Percentiles rank a stretch among this genome's conserved stretches.
phyloP scores from a whole-genome alignment of 768 basidiomycete genomes.

The Panus rudis region DNA sequence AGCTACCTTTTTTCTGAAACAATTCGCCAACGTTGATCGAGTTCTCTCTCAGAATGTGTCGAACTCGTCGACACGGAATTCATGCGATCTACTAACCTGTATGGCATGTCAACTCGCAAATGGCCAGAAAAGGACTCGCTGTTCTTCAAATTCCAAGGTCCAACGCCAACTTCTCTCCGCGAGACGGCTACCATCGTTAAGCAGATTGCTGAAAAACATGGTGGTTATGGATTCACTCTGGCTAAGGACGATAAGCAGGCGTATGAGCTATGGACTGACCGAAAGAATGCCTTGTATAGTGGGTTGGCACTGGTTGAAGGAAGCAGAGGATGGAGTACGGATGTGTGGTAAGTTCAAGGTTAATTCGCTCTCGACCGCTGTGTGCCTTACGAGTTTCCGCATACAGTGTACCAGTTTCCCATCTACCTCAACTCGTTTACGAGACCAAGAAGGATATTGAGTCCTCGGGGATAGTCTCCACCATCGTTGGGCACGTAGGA shows the following conservation, averaged over 20 bases:
- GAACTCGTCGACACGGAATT: conserved; percentile 62
- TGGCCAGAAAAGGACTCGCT: conserved; percentile 73
- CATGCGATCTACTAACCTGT: conserved; percentile 12
- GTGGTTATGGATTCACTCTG: conserved; percentile 62
- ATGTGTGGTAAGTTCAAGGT: conserved; percentile 69
- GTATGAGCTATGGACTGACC: conserved; percentile 72
- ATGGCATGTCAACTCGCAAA: conserved; percentile 20
- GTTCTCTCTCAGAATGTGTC: conserved; percentile 65
- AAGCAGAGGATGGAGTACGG: conserved; percentile 74
- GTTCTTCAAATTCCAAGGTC: conserved; percentile 89
- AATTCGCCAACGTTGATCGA: not conserved
- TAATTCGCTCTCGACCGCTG: too few species aligned
- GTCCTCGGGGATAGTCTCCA: conserved; percentile 48
- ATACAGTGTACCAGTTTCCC: conserved; percentile 64
- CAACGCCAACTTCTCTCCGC: conserved; percentile 45
- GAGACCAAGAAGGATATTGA: conserved; percentile 78
- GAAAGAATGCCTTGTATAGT: conserved; percentile 78
- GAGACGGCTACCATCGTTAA: conserved; percentile 54
- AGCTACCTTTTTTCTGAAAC: conserved; percentile 23
- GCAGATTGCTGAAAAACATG: conserved; percentile 58
- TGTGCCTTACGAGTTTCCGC: too few species aligned
- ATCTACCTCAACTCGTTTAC: conserved; percentile 59
- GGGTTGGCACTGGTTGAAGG: conserved; percentile 60
- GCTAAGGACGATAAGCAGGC: conserved; percentile 72
- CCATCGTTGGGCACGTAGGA: conserved; percentile 77